Conservation (phyloP, 768 basidiomycete species). For the Leccinum disarticulatum region DNA sequence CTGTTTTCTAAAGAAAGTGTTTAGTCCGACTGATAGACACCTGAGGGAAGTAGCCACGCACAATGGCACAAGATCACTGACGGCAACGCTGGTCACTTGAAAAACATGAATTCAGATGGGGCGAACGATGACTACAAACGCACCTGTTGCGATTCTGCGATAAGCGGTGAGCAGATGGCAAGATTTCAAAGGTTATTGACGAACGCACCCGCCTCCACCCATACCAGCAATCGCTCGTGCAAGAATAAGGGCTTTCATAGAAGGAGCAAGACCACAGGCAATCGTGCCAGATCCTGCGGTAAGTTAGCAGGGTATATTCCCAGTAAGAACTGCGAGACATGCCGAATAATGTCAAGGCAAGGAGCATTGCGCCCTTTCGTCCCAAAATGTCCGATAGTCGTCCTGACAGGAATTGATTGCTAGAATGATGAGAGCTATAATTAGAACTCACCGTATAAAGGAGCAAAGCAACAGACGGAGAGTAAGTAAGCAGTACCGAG, state of each 20-base stretch:
- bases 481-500: not conserved
- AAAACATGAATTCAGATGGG: not conserved
- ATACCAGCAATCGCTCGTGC: not conserved
- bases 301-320: not conserved
- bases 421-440: not conserved
- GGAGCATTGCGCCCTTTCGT: not conserved
- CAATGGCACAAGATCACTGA: not conserved
- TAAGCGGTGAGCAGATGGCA: not conserved
- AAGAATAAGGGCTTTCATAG: not conserved
- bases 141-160: not conserved
- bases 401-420: not conserved
- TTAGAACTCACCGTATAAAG: not conserved
- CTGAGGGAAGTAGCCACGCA: not conserved
- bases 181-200: not conserved
- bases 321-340: not conserved
- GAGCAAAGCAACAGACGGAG: not conserved
- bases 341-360: not conserved
- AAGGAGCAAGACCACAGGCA: not conserved
- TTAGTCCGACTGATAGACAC: not conserved
- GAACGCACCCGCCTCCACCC: not conserved
- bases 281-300: not conserved
- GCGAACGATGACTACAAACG: not conserved
- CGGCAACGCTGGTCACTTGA: not conserved
- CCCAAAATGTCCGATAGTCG: not conserved
- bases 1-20: not conserved